These are phyloP conservation scores for Berberis vulgaris DNA, from an alignment of 164 flowering plant species.

Conservation along the genomic window DNA sequence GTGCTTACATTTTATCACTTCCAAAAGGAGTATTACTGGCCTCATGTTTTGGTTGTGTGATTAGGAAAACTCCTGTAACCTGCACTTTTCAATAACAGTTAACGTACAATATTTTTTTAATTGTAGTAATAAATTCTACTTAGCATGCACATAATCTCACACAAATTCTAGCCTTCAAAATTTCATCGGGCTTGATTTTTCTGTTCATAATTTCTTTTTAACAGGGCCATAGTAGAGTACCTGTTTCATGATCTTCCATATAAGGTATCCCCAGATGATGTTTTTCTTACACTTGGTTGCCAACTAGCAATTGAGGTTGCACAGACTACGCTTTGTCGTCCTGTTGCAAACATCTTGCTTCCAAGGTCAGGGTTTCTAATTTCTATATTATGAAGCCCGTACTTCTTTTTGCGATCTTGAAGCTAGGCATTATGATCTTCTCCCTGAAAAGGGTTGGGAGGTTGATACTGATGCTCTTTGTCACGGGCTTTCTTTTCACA, in stretches of 20 bases:
- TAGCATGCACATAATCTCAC: too few species aligned
- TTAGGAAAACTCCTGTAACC: too few species aligned
- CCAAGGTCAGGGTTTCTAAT: constrained; percentile 86
- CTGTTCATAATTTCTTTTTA: background rate
- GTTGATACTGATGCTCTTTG: constrained; percentile 62
- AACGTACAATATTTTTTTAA: too few species aligned
- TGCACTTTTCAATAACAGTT: too few species aligned
- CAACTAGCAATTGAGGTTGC: constrained; percentile 78
- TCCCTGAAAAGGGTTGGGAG: constrained; percentile 82
- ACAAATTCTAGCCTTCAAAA: background rate
- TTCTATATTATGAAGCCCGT: constrained; percentile 69
- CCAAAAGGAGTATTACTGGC: too few species aligned
- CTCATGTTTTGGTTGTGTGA: too few species aligned
- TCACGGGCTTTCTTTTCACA: too few species aligned
- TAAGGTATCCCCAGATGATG: constrained; percentile 59
- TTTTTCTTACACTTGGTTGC: constrained; percentile 80
- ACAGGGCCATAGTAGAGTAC: constrained; percentile 79
- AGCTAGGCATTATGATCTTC: constrained; percentile 63
- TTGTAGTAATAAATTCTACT: too few species aligned
- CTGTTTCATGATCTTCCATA: constrained; percentile 76
- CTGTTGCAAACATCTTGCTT: constrained; percentile 77
- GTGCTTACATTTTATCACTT: too few species aligned
- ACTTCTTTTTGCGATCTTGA: constrained; percentile 56
- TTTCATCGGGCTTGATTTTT: background rate
- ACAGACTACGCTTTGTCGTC: constrained; percentile 53